A percentile compares a stretch with the other conserved stretches of the same genome.
Evolutionary conservation across 768 basidiomycete species (phyloP).

Genomic region (Podaxis sp.): DNA sequence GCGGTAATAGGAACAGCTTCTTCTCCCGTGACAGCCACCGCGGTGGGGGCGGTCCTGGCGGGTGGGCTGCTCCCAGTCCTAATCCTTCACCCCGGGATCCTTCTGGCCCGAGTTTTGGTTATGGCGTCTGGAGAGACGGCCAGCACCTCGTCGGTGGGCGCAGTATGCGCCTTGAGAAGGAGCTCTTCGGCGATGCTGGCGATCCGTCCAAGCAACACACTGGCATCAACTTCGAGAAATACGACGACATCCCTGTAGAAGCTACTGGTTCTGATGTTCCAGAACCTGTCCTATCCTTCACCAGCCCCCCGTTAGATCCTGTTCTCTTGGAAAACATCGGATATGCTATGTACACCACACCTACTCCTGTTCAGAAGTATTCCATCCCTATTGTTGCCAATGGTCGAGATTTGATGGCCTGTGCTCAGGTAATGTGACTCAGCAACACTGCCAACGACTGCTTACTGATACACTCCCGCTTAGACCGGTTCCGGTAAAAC

Average conservation of each 20-base stretch:
- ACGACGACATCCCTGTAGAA: slow-evolving; percentile 99
- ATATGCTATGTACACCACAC: slow-evolving; percentile 88
- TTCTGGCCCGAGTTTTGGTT: slow-evolving; percentile 37
- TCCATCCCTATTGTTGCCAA: slow-evolving; percentile 96
- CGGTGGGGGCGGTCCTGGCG: slow-evolving; percentile 24
- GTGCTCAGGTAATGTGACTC: slow-evolving; percentile 66
- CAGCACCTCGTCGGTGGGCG: slow-evolving; percentile 79
- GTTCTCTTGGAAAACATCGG: slow-evolving; percentile 94
- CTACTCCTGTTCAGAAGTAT: slow-evolving; percentile 99
- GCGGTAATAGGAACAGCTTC: slow-evolving; percentile 6
- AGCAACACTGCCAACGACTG: slow-evolving; percentile 13
- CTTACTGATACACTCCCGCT: slow-evolving; percentile 15
- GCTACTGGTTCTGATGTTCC: slow-evolving; percentile 97
- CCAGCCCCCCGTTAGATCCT: slow-evolving; percentile 84
- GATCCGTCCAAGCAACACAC: slow-evolving; percentile 90
- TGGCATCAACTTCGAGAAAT: slow-evolving; percentile 99
- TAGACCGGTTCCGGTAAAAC: slow-evolving; percentile 99
- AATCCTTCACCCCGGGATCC: slow-evolving; percentile 20
- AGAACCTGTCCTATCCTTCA: slow-evolving; percentile 86
- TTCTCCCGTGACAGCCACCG: slow-evolving; percentile 15
- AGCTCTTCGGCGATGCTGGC: slow-evolving; percentile 85
- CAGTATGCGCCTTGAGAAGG: slow-evolving; percentile 90
- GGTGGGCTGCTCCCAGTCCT: slow-evolving; percentile 36
- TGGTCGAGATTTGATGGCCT: slow-evolving; percentile 90
- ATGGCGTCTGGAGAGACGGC: slow-evolving; percentile 86